Conservation (phyloP, 192 early-diverging fungal species). For the Thoreauomyces humboldtii region DNA sequence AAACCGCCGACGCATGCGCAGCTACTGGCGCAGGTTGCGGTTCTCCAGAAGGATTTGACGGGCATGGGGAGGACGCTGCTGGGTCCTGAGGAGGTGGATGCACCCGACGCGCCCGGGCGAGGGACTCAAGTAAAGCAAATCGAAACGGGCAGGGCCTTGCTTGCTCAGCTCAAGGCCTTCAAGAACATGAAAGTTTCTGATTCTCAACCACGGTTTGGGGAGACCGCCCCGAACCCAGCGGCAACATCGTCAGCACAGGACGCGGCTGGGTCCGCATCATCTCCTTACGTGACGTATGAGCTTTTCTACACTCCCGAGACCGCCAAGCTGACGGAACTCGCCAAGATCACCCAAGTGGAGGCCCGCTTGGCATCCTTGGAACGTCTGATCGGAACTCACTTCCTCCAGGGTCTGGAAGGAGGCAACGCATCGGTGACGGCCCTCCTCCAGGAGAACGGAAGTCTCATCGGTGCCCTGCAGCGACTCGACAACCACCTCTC, state of each 20-base stretch:
- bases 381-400: constrained; percentile 63
- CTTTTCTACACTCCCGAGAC: constrained; percentile 68
- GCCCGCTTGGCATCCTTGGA: constrained; percentile 67
- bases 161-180: constrained; percentile 26
- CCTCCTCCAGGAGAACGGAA: constrained; percentile 34
- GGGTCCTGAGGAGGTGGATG: neutral
- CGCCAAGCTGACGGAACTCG: constrained; percentile 48
- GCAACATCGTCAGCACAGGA: neutral
- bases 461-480: constrained; percentile 55
- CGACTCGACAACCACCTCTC: constrained; percentile 69
- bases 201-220: too few relatives aligned
- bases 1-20: constrained; percentile 6
- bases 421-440: constrained; percentile 20
- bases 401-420: constrained; percentile 55
- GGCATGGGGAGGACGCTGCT: neutral
- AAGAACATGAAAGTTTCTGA: constrained; percentile 10
- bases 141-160: constrained; percentile 20
- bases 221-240: neutral
- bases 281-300: constrained; percentile 61
- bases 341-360: constrained; percentile 63
- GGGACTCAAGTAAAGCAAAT: constrained; percentile 19
- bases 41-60: constrained; percentile 22
- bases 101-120: neutral
- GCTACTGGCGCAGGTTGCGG: constrained; percentile 25
- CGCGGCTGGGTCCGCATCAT: neutral